Conservation (phyloP, 352 stramenopile genomes). For the Globisporangium viniferum region DNA sequence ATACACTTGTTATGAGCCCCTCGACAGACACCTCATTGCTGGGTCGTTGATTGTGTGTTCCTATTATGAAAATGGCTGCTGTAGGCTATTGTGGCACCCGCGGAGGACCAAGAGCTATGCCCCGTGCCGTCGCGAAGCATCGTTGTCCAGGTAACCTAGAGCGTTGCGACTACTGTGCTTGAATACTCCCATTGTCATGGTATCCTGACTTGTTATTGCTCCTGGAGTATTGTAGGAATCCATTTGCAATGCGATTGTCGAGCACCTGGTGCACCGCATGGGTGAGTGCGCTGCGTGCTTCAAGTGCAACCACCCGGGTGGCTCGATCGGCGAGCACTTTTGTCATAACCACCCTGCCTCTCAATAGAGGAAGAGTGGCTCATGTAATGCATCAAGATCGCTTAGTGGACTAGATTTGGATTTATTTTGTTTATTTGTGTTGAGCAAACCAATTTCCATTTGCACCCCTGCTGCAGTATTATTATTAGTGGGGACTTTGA, state of each 20-base stretch:
- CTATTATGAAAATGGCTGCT: neutral
- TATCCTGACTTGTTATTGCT: neutral
- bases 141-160: conserved; percentile 50
- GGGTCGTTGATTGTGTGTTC: neutral
- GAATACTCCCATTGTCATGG: neutral
- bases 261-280: conserved; percentile 46
- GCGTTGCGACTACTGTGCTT: neutral
- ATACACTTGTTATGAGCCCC: neutral
- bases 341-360: neutral
- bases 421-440: neutral
- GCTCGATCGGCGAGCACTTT: conserved; percentile 45
- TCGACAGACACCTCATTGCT: neutral
- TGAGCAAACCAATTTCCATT: neutral
- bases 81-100: conserved; percentile 44
- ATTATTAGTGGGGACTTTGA: neutral
- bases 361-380: conserved; percentile 1
- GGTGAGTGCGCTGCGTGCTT: conserved; percentile 31
- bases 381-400: neutral
- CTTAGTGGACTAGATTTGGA: neutral
- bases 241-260: conserved; percentile 69
- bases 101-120: conserved; percentile 39
- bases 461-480: neutral
- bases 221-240: conserved; percentile 37
- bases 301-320: conserved; percentile 60
- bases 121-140: conserved; percentile 79